Base-by-base conservation (phyloP, 768 basidiomycete species). In the Rossbeevera mucosa region DNA sequence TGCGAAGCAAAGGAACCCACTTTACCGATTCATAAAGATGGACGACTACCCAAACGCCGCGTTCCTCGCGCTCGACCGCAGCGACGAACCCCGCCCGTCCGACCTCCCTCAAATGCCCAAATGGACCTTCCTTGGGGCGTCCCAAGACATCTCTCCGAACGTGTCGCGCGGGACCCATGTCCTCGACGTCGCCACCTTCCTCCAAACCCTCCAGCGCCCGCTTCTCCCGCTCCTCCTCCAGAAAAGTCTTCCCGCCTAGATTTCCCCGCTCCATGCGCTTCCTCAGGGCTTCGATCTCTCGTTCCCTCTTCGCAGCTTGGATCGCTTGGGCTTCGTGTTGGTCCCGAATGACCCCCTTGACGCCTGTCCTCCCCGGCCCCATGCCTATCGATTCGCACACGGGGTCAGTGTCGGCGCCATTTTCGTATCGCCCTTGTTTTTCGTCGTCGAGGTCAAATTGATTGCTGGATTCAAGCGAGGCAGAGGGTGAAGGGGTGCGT, bases 281-380 rank as follows among this genome's bases (percentile, higher is more conserved):
- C 58, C 79, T 76, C 55, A 83, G 56, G 4, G 74, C 78, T 30
- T 80, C 76, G 28, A 82, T 64, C 50, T 87, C 83, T 16, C 67
- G 71, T 4, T 73, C 74, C 11, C 74, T 73, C 56, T 77, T 80
- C 22, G 78, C 75, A n/a, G 79, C 76, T 46, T 78, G 74, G 20
- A 82, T 63, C 46, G 73, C 68, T 21, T 72, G 76, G 3, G 88
- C 88, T 62, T 93, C 91, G 52, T 83, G 75, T 26, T 81, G 78
- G 69, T 93, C 91, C 24, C 89, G 80, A 51, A 93, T 88, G 53
- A 93, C 91, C 22, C 91, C 90, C 59, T 93, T 93, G 44, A 92
- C 91, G 20, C 91, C 91, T 5, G 91, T 93, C 24, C 91, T 76
- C 4, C 90, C 90, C 9, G 87, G 87, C 4, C 85, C 88, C 86